These are phyloP conservation scores for Dictyostelium firmibasis DNA, from an alignment of 78 protist genomes.

Conservation along the genomic window DNA sequence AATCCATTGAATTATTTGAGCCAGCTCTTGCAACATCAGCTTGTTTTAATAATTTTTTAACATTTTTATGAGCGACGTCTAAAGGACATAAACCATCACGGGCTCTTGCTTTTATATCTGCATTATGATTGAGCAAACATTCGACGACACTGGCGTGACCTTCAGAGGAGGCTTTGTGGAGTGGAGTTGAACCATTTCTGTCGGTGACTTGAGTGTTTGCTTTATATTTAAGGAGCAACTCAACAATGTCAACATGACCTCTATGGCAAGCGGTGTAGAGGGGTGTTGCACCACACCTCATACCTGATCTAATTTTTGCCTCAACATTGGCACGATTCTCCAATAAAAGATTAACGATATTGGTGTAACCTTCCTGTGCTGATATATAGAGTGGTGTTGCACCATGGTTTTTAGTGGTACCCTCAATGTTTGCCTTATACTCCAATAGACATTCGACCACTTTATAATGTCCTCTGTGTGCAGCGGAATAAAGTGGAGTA, in stretches of 20 bases:
- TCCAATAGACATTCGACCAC: slow-evolving; percentile 62
- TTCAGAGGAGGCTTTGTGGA: slow-evolving; percentile 68
- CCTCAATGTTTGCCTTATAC: slow-evolving; percentile 67
- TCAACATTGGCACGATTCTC: slow-evolving; percentile 69
- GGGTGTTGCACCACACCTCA: slow-evolving; percentile 81
- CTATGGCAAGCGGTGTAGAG: slow-evolving; percentile 61
- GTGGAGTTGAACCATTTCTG: slow-evolving; percentile 72
- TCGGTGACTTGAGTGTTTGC: slow-evolving; percentile 78
- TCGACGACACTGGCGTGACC: slow-evolving; percentile 66
- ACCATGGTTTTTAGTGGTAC: slow-evolving; percentile 75
- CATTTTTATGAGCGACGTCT: slow-evolving; percentile 64
- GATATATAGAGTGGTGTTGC: slow-evolving; percentile 69
- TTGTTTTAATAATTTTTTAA: slow-evolving; percentile 47
- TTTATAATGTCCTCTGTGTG: slow-evolving; percentile 69
- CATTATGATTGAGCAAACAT: slow-evolving; percentile 54
- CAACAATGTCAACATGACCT: slow-evolving; percentile 74
- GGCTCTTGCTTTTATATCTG: slow-evolving; percentile 44
- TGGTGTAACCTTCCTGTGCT: slow-evolving; percentile 74
- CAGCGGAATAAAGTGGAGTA: slow-evolving; percentile 71
- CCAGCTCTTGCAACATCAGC: background rate
- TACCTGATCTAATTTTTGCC: slow-evolving; percentile 72
- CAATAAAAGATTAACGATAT: slow-evolving; percentile 24
- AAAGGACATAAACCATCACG: slow-evolving; percentile 34
- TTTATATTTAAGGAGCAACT: slow-evolving; percentile 1
- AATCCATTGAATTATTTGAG: background rate